A percentile compares a stretch with the other conserved stretches of the same genome.
phyloP scores from a whole-genome alignment of 345 rosid species.

The Theobroma cacao region DNA sequence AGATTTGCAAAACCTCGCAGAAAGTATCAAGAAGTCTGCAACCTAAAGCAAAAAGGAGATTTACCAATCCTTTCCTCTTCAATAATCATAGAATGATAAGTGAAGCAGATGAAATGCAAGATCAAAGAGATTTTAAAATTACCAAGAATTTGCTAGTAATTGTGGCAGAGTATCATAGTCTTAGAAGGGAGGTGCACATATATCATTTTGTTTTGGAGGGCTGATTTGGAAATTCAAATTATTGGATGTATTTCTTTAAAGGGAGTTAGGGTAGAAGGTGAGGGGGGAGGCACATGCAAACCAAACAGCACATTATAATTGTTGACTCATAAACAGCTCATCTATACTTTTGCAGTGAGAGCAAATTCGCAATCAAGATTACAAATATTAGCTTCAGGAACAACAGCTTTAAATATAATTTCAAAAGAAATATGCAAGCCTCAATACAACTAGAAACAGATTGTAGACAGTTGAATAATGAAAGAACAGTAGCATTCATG shows the following conservation, averaged over 20 bases:
- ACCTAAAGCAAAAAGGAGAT: neutral
- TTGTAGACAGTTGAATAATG: neutral
- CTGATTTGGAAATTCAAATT: neutral
- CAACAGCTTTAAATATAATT: neutral
- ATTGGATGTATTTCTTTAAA: neutral
- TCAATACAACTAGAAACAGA: slow-evolving; percentile 1
- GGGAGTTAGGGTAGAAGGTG: neutral
- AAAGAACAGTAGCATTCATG: slow-evolving; percentile 12
- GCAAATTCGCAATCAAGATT: neutral
- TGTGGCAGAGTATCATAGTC: neutral
- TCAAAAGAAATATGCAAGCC: neutral
- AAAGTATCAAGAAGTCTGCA: neutral
- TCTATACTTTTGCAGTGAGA: neutral
- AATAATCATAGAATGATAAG: neutral
- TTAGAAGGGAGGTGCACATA: neutral
- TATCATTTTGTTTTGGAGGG: neutral
- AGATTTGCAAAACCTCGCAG: neutral
- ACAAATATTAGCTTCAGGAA: neutral
- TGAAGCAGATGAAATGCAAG: neutral
- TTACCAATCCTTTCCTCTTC: neutral
- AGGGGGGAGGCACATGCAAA: neutral
- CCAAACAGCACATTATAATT: no score
- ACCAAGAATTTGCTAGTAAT: neutral
- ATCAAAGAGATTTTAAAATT: neutral
- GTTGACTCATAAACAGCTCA: neutral